Base-by-base conservation (phyloP, 2,329 filamentous ascomycete genomes). In the Hypoxylon sp. region DNA sequence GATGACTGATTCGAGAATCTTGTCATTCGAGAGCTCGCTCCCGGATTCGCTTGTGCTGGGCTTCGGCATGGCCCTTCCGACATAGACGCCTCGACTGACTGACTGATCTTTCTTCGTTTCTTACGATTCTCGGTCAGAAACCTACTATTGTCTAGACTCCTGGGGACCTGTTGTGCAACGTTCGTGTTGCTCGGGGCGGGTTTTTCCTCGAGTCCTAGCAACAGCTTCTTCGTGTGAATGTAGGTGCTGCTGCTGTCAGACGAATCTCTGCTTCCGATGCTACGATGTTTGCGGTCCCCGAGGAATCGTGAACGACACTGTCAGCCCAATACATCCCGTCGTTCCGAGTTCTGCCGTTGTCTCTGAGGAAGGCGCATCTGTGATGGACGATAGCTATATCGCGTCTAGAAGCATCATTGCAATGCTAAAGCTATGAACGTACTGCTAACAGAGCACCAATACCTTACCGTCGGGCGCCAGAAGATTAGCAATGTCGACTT, bases 381-480 rank as follows among this genome's bases (percentile, higher is more conserved):
- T 63, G 0, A 64, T 55, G 1, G 79, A 78, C 1, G 81, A 81
- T 1, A 83, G 80, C 63, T 84, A 84, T 51, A 69, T 84, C 20
- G 80, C 84, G 1, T 83, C 1, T 81, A 84, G 57, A 84, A 84
- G 57, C 84, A 84, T 59, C 57, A 81, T 7, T 80, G 83, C 61
- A 69, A 83, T 57, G 61, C 84, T 26, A 67, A 67, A 7, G 67
- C 58, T 0, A 84, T 81, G 81, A 67, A 67, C 2, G 19, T 38
- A 0, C 71, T 84, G 0, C 64, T 71, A 0, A 74, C 75, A 0
- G 80, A 83, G 57, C 62, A 76, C 47, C 81, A 84, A 59, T 80
- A 84, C 65, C 66, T 71, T 9, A 75, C 84, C 40, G 79, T 84
- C 34, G 81, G 81, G 0, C 75, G 81, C 1, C 82, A 77, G 0